These are phyloP conservation scores for Theobroma grandiflorum DNA, from an alignment of 441 rosid species.

Conservation along the genomic window DNA sequence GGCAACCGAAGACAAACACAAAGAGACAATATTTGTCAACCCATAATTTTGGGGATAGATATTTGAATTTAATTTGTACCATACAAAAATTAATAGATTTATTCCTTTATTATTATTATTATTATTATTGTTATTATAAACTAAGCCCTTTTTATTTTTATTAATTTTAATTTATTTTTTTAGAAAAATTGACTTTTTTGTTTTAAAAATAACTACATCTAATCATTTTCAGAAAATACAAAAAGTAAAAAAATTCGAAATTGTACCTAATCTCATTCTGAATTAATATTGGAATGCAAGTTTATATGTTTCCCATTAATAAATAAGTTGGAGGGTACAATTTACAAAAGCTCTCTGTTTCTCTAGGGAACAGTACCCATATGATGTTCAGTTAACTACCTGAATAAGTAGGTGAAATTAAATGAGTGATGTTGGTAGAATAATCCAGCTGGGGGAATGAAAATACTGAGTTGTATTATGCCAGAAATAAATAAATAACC, in stretches of 20 bases:
- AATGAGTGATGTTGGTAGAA: neutral
- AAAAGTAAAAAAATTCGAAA: too few species aligned
- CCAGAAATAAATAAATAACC: neutral
- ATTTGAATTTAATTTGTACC: too few species aligned
- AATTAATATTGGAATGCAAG: slow-evolving; percentile 3
- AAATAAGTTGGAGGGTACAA: neutral
- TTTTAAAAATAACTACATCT: too few species aligned
- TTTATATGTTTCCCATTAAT: slow-evolving; percentile 3
- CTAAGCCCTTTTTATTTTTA: too few species aligned
- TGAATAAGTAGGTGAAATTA: slow-evolving; percentile 19
- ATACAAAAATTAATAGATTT: too few species aligned
- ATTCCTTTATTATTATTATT: too few species aligned
- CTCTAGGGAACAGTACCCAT: slow-evolving; percentile 29
- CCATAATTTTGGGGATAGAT: neutral
- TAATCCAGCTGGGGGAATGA: slow-evolving; percentile 25
- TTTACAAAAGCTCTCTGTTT: neutral
- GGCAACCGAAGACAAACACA: neutral
- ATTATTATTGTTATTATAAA: too few species aligned
- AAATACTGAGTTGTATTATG: slow-evolving; percentile 24
- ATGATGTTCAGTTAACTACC: slow-evolving; percentile 27
- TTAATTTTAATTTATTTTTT: too few species aligned
- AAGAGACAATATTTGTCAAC: slow-evolving; percentile 30
- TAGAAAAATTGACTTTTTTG: too few species aligned
- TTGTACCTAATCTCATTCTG: neutral
- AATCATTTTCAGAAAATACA: too few species aligned